phyloP scores from a whole-genome alignment of 2,329 filamentous ascomycete genomes.

The Zalaria obscura region DNA sequence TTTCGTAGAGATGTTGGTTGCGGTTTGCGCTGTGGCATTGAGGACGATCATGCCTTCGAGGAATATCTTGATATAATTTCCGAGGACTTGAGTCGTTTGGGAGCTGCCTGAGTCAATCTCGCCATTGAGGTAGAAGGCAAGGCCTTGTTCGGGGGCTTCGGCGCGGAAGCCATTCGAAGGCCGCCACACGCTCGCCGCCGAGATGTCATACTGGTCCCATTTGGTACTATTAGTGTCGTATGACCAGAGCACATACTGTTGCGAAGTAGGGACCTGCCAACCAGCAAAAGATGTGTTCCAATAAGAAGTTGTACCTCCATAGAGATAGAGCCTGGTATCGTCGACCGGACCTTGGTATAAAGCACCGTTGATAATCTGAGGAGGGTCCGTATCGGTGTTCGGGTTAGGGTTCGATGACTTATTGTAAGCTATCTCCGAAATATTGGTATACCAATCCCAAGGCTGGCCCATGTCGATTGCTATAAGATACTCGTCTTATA shows the following conservation, averaged over 20 bases:
- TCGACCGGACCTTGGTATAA: conserved; percentile 13
- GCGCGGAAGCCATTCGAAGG: conserved; percentile 23
- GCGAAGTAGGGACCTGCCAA: conserved; percentile 11
- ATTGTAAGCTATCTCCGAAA: conserved; percentile 12
- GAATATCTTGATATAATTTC: conserved; percentile 8
- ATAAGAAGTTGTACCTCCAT: conserved; percentile 17
- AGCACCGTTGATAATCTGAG: conserved; percentile 15
- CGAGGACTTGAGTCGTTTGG: conserved; percentile 4
- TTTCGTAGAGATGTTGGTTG: conserved; percentile 24
- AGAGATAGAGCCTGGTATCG: conserved; percentile 16
- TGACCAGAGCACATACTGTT: conserved; percentile 18
- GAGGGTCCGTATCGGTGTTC: conserved; percentile 9
- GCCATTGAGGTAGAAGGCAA: conserved; percentile 27
- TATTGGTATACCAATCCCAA: conserved; percentile 17
- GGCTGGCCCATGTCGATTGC: conserved; percentile 14
- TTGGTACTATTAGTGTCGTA: conserved; percentile 10
- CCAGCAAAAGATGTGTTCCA: conserved; percentile 17
- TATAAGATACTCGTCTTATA: conserved; percentile 4
- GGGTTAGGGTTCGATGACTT: conserved; percentile 9
- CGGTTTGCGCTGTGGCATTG: conserved; percentile 19
- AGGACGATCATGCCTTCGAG: conserved; percentile 27
- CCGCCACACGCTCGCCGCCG: conserved; percentile 8
- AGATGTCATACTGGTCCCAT: conserved; percentile 17
- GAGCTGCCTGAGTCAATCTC: conserved; percentile 20
- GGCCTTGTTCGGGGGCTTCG: conserved; percentile 21